Evolutionary conservation across 1,284 basidiomycete species (phyloP), one percentile per base, ranked within the genome.

Genomic region (Cerioporus squamosus): DNA sequence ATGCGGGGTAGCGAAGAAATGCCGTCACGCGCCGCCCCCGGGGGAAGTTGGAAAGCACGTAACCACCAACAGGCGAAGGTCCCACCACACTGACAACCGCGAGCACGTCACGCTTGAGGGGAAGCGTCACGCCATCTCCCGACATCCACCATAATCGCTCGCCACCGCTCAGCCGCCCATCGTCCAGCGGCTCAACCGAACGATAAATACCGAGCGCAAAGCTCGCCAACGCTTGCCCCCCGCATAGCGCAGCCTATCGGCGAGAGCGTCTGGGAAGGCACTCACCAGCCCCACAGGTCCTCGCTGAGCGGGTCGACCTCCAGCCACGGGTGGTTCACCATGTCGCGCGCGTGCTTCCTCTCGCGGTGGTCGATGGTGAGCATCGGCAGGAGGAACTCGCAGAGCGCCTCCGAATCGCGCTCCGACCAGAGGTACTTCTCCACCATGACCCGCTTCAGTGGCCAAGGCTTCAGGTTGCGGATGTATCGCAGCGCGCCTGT

Each of bases 331-430:
- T 94, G 90, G 51, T 83, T 74, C 53, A 90, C 76, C 78, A 94
- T 80, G 59, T 94, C 89, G 46, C 82, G 77, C n/a, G 93, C 93
- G 42, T 83, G 77, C 29, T 81, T 81, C 23, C 93, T 86, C 66
- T 86, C 78, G 66, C 83, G 80, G 65, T 88, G 87, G 71, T 94
- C 88, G 57, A 88, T 72, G 38, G 79, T 73, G 51, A 96, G 81
- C 94, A 95, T 95, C 29, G 93, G 93, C 66, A 83, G 77, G 50
- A 95, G 74, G 75, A 95, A 95, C 12, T 80, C 78, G 62, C 89
- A 88, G 18, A 95, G 75, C 50, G 77, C 72, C 39, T 71, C 70
- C 0, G 90, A 81, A 58, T 92, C 86, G 26, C 72, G 66, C 54
- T 85, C 83, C 1, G 80, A 76, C 72, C 90, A 88, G 12, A 90